Percentiles rank a stretch among this genome's conserved stretches.
These are phyloP conservation scores for Hansenula lynferdii DNA, from an alignment of 1,139 yeast species.

Conservation along the genomic window DNA sequence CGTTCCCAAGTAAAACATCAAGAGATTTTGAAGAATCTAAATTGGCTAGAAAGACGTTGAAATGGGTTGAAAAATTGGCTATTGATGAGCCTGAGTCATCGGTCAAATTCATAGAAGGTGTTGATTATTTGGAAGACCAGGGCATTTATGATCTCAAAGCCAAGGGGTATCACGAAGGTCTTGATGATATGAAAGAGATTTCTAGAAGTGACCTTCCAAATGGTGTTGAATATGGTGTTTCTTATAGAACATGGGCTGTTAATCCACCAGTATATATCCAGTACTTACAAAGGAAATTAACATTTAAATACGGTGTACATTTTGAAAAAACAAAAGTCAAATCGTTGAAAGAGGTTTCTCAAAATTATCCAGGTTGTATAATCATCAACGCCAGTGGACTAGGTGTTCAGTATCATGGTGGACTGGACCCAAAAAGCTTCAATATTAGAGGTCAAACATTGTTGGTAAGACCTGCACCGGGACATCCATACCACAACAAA, in stretches of 20 bases:
- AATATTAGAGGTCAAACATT: constrained; percentile 68
- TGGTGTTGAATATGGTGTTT: no score
- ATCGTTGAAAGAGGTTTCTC: constrained; percentile 37
- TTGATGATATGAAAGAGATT: constrained; percentile 39
- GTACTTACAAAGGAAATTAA: constrained; percentile 35
- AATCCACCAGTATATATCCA: constrained; percentile 55
- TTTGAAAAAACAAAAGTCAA: constrained; percentile 33
- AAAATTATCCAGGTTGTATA: constrained; percentile 24
- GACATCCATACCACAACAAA: constrained; percentile 30
- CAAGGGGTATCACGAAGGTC: constrained; percentile 40
- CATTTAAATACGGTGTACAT: constrained; percentile 37
- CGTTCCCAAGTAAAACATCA: constrained; percentile 44
- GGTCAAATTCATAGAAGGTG: constrained; percentile 46
- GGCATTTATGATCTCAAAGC: constrained; percentile 29
- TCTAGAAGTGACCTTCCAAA: constrained; percentile 31
- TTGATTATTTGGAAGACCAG: constrained; percentile 50
- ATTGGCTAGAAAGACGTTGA: constrained; percentile 44
- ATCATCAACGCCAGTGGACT: constrained; percentile 58
- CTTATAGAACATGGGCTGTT: constrained; percentile 57
- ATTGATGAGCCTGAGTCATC: constrained; percentile 47
- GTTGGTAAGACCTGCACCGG: constrained; percentile 42
- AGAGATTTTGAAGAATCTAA: constrained; percentile 42
- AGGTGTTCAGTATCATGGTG: constrained; percentile 56
- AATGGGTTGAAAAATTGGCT: constrained; percentile 40
- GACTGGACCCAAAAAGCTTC: constrained; percentile 43